Base-by-base conservation (phyloP, 2,329 filamentous ascomycete genomes). In the Monosporascus sp. region DNA sequence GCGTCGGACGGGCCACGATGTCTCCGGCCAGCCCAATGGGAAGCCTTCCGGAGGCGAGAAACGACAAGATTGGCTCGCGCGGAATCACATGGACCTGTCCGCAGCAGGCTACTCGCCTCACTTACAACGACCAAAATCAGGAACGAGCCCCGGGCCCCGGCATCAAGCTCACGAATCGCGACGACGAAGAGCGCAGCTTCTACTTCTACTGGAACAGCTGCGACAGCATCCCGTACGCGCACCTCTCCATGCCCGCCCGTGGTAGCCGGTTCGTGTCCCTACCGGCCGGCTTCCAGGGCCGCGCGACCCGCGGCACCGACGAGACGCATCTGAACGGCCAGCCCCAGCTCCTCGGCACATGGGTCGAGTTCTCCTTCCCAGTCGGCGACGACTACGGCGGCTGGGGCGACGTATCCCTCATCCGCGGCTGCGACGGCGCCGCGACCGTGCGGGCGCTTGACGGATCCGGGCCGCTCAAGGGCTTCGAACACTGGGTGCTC, bases 141-240 rank as follows among this genome's bases (percentile, higher is more conserved):
- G 27, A 31, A 11, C 27, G 11, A 31, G 27, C 27, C 27, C 27
- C 27, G 14, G 56, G 54, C 14, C 26, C 48, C 11, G 59, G 59
- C n/a, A 17, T 61, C 2, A 19, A 48, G n/a, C 19, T 61, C 20
- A 45, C 50, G 20, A 60, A 61, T 27, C 45, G 17, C 11, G 59
- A 60, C 46, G 51, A 7, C 31, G 9, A 45, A 17, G 9, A 49
- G 20, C 58, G 58, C 20, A 55, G 48, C 31, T 61, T 52, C 53
- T 61, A 56, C 47, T 48, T 60, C 27, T 61, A 60, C 45, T 49
- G 49, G 8, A 61, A 61, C 53, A 54, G 50, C 50, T 61, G 59
- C 53, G 59, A 60, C 53, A n/a, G 5, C 16, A 36, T 56, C 8
- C 56, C 59, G 7, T 41, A 49, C 27, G 56, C 56, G 20, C 54